Conservation (phyloP, 768 basidiomycete species). For the Tricholoma saponaceum region DNA sequence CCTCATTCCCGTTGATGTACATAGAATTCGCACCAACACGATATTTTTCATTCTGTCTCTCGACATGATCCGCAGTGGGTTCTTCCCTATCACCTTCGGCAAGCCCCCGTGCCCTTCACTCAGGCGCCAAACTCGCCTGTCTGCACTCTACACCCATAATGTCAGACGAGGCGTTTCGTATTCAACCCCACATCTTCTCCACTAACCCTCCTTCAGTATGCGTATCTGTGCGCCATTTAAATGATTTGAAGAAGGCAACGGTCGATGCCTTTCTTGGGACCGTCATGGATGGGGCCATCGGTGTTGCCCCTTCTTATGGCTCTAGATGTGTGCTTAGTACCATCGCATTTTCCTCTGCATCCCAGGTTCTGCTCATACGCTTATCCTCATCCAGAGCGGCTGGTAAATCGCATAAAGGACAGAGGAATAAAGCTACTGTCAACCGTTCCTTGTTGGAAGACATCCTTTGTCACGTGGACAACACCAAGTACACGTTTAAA, state of each 20-base stretch:
- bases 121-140: not conserved
- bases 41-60: not conserved
- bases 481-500: slow-evolving; percentile 35
- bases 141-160: slow-evolving; percentile 7
- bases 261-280: slow-evolving; percentile 27
- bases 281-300: slow-evolving; percentile 23
- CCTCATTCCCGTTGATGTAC: not conserved
- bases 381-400: slow-evolving; percentile 16
- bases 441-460: slow-evolving; percentile 24
- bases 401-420: not conserved
- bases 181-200: slow-evolving; percentile 32
- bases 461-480: slow-evolving; percentile 25
- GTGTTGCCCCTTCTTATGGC: slow-evolving; percentile 41
- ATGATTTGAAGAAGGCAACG: slow-evolving; percentile 16
- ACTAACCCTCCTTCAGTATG: slow-evolving; percentile 18
- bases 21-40: not conserved
- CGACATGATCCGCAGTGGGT: not conserved
- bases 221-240: slow-evolving; percentile 23
- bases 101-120: not conserved
- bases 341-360: slow-evolving; percentile 36
- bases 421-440: not conserved
- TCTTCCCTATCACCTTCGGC: not conserved
- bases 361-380: slow-evolving; percentile 30
- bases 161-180: slow-evolving; percentile 15
- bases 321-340: slow-evolving; percentile 27